A percentile compares a stretch with the other conserved stretches of the same genome.
These are phyloP conservation scores for Royoungia palumana DNA, from an alignment of 768 basidiomycete genomes.

Conservation along the genomic window DNA sequence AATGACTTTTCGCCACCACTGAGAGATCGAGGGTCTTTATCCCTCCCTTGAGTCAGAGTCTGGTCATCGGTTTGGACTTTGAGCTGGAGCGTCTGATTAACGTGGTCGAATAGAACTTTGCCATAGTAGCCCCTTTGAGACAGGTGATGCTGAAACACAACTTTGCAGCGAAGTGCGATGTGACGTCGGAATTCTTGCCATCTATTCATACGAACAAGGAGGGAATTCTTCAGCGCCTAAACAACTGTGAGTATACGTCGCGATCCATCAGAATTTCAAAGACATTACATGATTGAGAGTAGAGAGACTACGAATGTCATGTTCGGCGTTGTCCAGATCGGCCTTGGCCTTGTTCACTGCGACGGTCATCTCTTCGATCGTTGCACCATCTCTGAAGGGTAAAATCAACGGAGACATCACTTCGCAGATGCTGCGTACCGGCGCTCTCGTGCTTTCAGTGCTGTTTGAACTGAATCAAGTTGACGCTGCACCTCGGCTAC, in stretches of 20 bases:
- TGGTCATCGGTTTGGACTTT: slow-evolving; percentile 86
- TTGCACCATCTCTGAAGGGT: slow-evolving; percentile 60
- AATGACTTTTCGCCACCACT: slow-evolving; percentile 97
- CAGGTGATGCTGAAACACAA: slow-evolving; percentile 79
- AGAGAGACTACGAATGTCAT: slow-evolving; percentile 61
- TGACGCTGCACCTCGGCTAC: slow-evolving; percentile 54
- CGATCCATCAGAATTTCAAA: not conserved
- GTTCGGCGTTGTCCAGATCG: slow-evolving; percentile 55
- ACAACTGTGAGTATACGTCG: slow-evolving; percentile 9
- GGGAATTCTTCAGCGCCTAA: slow-evolving; percentile 66
- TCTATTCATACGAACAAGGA: slow-evolving; percentile 58
- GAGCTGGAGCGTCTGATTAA: slow-evolving; percentile 56
- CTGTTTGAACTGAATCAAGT: slow-evolving; percentile 59
- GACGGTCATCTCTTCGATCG: slow-evolving; percentile 71
- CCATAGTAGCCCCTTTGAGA: slow-evolving; percentile 86
- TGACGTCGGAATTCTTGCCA: slow-evolving; percentile 90
- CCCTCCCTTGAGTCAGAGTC: slow-evolving; percentile 57
- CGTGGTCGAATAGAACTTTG: slow-evolving; percentile 85
- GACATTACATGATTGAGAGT: slow-evolving; percentile 59
- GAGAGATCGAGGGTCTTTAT: slow-evolving; percentile 82
- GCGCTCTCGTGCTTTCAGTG: slow-evolving; percentile 64
- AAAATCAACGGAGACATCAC: slow-evolving; percentile 3
- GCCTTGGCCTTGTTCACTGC: slow-evolving; percentile 65
- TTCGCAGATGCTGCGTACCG: slow-evolving; percentile 37
- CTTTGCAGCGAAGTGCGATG: slow-evolving; percentile 84